Conservation (phyloP, 495 filamentous ascomycete genomes). For the Penicillium macrosclerotiorum region DNA sequence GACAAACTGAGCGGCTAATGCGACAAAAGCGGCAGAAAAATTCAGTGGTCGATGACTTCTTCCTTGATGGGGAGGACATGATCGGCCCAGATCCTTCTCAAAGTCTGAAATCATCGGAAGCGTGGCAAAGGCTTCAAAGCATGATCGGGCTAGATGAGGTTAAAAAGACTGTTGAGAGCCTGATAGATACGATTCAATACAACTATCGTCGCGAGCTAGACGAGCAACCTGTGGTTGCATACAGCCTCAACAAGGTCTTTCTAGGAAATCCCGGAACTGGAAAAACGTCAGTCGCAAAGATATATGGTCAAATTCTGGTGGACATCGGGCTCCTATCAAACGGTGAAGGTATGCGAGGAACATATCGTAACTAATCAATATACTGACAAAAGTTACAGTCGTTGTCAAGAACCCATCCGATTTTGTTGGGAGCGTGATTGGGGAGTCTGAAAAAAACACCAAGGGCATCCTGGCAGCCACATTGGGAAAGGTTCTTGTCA, state of each 20-base stretch:
- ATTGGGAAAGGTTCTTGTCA: conserved; percentile 70
- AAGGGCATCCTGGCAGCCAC: conserved; percentile 67
- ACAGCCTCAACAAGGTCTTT: conserved; percentile 69
- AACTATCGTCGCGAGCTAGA: conserved; percentile 64
- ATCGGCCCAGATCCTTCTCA: conserved; percentile 64
- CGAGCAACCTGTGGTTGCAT: conserved; percentile 54
- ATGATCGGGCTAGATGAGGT: conserved; percentile 62
- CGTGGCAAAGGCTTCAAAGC: conserved; percentile 59
- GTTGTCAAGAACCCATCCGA: conserved; percentile 71
- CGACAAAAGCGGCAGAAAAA: conserved; percentile 34
- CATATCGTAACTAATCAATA: not conserved
- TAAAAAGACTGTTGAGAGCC: conserved; percentile 55
- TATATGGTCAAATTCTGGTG: conserved; percentile 66
- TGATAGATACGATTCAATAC: conserved; percentile 57
- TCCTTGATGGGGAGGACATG: conserved; percentile 59
- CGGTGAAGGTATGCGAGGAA: conserved; percentile 52
- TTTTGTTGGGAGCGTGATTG: conserved; percentile 63
- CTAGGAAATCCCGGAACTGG: conserved; percentile 71
- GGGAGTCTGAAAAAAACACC: conserved; percentile 67
- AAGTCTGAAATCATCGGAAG: conserved; percentile 44
- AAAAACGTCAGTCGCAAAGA: conserved; percentile 73
- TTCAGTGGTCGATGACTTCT: conserved; percentile 39
- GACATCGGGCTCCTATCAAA: conserved; percentile 59
- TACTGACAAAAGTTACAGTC: conserved; percentile 35
- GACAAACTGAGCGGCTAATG: conserved; percentile 57